phyloP scores from a whole-genome alignment of 441 rosid species.

The Corymbia calophylla region DNA sequence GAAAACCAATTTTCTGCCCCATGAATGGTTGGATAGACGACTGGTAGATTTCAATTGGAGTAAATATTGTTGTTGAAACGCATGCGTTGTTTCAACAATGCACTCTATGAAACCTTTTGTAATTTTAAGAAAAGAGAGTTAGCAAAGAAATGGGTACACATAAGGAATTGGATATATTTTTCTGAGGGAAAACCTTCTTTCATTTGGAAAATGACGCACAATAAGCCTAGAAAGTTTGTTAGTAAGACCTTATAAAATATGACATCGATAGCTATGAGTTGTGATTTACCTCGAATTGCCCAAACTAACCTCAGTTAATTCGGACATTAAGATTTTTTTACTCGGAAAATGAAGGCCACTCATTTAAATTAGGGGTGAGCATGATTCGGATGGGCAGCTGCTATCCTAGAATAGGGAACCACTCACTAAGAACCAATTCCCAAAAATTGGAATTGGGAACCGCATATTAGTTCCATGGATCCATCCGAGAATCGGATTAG shows the following conservation, averaged over 20 bases:
- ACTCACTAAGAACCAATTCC: too few relatives aligned
- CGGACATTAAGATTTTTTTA: rapidly evolving
- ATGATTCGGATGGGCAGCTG: too few relatives aligned
- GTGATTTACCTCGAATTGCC: neutral
- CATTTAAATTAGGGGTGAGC: neutral
- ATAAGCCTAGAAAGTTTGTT: neutral
- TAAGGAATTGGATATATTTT: neutral
- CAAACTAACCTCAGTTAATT: rapidly evolving
- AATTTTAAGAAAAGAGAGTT: neutral
- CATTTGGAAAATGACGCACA: neutral
- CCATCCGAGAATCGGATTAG: too few relatives aligned
- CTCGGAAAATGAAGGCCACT: neutral
- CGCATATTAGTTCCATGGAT: too few relatives aligned
- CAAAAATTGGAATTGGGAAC: too few relatives aligned
- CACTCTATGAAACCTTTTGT: neutral
- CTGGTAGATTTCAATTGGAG: neutral
- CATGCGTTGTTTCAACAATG: neutral
- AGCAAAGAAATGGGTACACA: neutral
- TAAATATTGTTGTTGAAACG: neutral
- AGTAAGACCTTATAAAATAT: neutral
- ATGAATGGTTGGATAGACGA: neutral
- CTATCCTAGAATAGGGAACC: too few relatives aligned
- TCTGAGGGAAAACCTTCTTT: neutral
- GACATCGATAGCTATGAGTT: rapidly evolving
- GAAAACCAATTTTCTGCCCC: neutral